These are phyloP conservation scores for Penstemon davidsonii DNA, from an alignment of 257 asterid genomes.

Conservation along the genomic window DNA sequence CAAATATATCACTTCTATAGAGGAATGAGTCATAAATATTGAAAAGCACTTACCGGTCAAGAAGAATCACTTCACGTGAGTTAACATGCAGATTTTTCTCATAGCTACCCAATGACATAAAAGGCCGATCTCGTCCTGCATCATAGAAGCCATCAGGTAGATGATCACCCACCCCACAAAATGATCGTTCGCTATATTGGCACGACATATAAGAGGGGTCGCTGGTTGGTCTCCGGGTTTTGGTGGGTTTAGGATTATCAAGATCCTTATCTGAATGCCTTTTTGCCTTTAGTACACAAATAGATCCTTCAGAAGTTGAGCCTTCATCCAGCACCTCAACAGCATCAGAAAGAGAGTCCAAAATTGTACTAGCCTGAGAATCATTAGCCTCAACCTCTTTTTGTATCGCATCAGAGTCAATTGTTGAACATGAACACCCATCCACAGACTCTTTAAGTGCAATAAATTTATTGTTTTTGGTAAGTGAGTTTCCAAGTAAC, in stretches of 20 bases:
- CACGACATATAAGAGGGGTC: constrained; percentile 58
- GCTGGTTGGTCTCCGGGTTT: constrained; percentile 66
- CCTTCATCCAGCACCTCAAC: constrained; percentile 43
- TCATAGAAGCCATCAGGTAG: constrained; percentile 95
- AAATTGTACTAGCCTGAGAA: constrained; percentile 33
- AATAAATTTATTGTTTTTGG: constrained; percentile 33
- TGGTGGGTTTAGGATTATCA: constrained; percentile 86
- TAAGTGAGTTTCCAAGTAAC: constrained; percentile 31
- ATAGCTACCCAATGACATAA: constrained; percentile 61
- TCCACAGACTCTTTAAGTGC: constrained; percentile 32
- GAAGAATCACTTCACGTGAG: constrained; percentile 81
- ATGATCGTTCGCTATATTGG: constrained; percentile 71
- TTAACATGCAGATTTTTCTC: constrained; percentile 51
- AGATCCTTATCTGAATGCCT: constrained; percentile 83
- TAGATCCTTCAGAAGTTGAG: constrained; percentile 44
- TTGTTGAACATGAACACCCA: constrained; percentile 52
- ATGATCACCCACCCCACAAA: constrained; percentile 69
- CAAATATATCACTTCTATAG: background rate
- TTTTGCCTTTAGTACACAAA: constrained; percentile 53
- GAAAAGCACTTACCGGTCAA: constrained; percentile 63
- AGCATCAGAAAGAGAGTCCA: constrained; percentile 45
- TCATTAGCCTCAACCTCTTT: constrained; percentile 35
- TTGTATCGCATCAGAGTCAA: constrained; percentile 34
- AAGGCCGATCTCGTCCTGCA: constrained; percentile 94
- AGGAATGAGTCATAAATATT: background rate